Conservation (phyloP, 1,284 basidiomycete genomes). For the Mycocalia duriaeana region DNA sequence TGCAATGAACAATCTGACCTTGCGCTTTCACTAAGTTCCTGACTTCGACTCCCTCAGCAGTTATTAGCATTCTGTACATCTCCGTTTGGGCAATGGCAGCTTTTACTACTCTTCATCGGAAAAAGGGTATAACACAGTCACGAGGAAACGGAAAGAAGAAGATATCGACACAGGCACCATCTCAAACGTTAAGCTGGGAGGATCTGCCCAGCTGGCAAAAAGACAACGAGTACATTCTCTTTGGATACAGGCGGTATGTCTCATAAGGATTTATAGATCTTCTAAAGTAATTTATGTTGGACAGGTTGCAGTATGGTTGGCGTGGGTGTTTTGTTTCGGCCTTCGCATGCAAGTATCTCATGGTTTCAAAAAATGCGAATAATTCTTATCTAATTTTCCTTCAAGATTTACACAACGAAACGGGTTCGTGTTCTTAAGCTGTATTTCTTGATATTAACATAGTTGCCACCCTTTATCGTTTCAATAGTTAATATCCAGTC, state of each 20-base stretch:
- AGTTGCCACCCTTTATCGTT: constrained; percentile 9
- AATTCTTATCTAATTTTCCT: constrained; percentile 13
- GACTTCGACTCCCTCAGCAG: neutral
- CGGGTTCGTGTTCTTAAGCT: constrained; percentile 36
- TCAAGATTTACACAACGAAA: constrained; percentile 83
- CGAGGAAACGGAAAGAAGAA: neutral
- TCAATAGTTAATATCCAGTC: constrained; percentile 85
- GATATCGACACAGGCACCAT: constrained; percentile 2
- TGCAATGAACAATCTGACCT: no score
- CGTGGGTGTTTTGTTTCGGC: constrained; percentile 63
- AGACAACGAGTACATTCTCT: constrained; percentile 73
- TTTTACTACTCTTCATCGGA: neutral
- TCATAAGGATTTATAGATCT: neutral
- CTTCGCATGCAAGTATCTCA: constrained; percentile 61
- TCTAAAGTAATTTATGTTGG: constrained; percentile 9
- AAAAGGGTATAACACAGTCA: no score
- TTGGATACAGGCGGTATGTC: constrained; percentile 67
- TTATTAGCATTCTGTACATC: neutral
- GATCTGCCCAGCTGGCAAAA: constrained; percentile 65
- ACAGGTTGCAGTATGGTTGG: constrained; percentile 61
- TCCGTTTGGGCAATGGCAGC: neutral
- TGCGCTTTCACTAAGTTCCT: no score
- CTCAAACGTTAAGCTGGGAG: constrained; percentile 51
- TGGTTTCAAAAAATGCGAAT: constrained; percentile 9
- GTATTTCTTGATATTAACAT: constrained; percentile 7